Percentiles rank a stretch among this genome's conserved stretches.
Evolutionary conservation across 2,329 filamentous ascomycete species (phyloP).

Genomic region (Metarhizium album): DNA sequence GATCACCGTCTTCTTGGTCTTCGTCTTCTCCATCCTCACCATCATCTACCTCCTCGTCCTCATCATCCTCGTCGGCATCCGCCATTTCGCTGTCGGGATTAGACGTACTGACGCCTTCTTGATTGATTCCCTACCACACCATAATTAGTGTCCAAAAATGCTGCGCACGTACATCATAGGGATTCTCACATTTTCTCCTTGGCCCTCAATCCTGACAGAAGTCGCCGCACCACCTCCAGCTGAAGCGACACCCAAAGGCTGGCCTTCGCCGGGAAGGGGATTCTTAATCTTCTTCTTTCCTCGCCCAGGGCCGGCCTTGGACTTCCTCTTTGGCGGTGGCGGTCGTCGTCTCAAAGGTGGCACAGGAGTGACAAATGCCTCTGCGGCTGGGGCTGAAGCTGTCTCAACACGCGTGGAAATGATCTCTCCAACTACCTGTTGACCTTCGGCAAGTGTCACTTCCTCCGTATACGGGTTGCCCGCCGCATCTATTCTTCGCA

Average conservation of each 20-base stretch:
- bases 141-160: background rate
- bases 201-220: constrained; percentile 26
- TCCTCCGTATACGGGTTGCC: constrained; percentile 81
- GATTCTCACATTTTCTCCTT: constrained; percentile 27
- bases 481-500: constrained; percentile 64
- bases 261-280: constrained; percentile 25
- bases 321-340: constrained; percentile 70
- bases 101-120: constrained; percentile 32
- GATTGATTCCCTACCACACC: constrained; percentile 25
- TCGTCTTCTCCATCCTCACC: constrained; percentile 38
- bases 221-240: constrained; percentile 26
- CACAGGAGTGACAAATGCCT: constrained; percentile 32
- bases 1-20: constrained; percentile 37
- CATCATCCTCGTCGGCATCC: constrained; percentile 37
- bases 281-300: constrained; percentile 69
- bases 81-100: constrained; percentile 42
- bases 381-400: constrained; percentile 46
- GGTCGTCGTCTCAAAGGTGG: constrained; percentile 49
- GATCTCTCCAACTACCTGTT: constrained; percentile 72
- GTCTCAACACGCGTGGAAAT: constrained; percentile 48
- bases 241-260: constrained; percentile 18
- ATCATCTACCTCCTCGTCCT: constrained; percentile 36
- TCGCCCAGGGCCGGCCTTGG: constrained; percentile 62
- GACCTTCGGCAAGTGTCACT: constrained; percentile 69
- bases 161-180: background rate